Evolutionary conservation across 2,329 filamentous ascomycete species (phyloP), one percentile per base, ranked within the genome.

Genomic region (Penicillium freii): DNA sequence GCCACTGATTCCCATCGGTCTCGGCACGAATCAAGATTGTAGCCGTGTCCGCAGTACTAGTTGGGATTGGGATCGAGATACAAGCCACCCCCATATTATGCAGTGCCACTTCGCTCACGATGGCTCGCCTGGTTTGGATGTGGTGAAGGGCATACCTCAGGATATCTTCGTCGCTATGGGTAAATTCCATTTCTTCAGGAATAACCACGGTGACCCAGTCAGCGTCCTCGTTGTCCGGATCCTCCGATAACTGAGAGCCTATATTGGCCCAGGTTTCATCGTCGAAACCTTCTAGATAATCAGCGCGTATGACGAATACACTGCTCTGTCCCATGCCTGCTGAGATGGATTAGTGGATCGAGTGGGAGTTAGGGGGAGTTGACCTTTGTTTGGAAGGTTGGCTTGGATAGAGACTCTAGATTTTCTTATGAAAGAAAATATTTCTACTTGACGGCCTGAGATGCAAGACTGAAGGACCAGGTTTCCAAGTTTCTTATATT

Each of bases 141-240:
- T 27, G 23, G 9, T 45, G 6, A 21, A 36, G 11, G 3, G 44
- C 39, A 21, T 52, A 21, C 21, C 4, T 33, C 13, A 52, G 4
- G 15, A 52, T 52, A 9, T 52, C 39, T 17, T 46, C 50, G 3
- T 52, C 50, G n/a, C 21, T 36, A n/a, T 52, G 50, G 29, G 39
- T 45, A 7, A 36, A 0, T 6, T 27, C 10, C 50, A 52, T 52
- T 10, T 46, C 50, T 19, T n/a, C 21, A 2, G 29, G 50, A 27
- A 52, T 7, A 9, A 52, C 15, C 13, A 52, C 50, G 3, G 29
- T 52, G 3, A 36, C 23, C 50, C 50, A 52, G 15, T 25, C 29
- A 45, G 50, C 50, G 2, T 36, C 31, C 11, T 45, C 39, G 21
- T 52, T 46, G 7, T 45, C 29, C 2, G 40, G 39, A 10, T 45